These are phyloP conservation scores for Zizania palustris DNA, from an alignment of 202 grass and related monocot species.

Conservation along the genomic window DNA sequence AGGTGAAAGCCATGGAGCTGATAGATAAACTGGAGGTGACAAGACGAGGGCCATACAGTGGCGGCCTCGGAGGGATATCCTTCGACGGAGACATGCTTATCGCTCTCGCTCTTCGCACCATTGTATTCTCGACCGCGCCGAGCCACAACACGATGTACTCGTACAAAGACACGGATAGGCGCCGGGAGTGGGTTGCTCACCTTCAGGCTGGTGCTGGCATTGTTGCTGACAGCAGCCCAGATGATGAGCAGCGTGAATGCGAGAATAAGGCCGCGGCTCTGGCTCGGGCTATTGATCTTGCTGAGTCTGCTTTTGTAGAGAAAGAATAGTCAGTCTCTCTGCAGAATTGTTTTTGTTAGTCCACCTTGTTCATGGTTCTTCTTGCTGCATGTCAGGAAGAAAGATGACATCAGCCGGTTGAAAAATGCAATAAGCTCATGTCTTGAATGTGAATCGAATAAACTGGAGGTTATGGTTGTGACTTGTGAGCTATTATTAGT, in stretches of 20 bases:
- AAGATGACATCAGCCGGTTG: slow-evolving; percentile 12
- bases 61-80: slow-evolving; percentile 91
- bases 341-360: neutral
- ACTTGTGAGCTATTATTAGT: neutral
- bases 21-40: slow-evolving; percentile 89
- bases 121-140: slow-evolving; percentile 75
- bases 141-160: slow-evolving; percentile 65
- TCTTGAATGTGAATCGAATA: slow-evolving; percentile 11
- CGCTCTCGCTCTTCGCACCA: slow-evolving; percentile 83
- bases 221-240: slow-evolving; percentile 85
- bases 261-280: slow-evolving; percentile 93
- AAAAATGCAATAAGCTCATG: slow-evolving; percentile 35
- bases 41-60: slow-evolving; percentile 88
- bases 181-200: slow-evolving; percentile 90
- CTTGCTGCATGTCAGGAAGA: slow-evolving; percentile 12
- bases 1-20: slow-evolving; percentile 98
- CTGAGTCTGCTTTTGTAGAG: slow-evolving; percentile 80
- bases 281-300: slow-evolving; percentile 88
- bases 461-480: slow-evolving; percentile 22
- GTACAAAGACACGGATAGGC: slow-evolving; percentile 51
- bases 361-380: slow-evolving; percentile 33
- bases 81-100: slow-evolving; percentile 78
- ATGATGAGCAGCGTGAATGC: slow-evolving; percentile 85
- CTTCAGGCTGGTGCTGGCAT: slow-evolving; percentile 95
- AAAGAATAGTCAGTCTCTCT: slow-evolving; percentile 45